These are phyloP conservation scores for Rhodamnia argentea DNA, from an alignment of 345 rosid genomes.

Conservation along the genomic window DNA sequence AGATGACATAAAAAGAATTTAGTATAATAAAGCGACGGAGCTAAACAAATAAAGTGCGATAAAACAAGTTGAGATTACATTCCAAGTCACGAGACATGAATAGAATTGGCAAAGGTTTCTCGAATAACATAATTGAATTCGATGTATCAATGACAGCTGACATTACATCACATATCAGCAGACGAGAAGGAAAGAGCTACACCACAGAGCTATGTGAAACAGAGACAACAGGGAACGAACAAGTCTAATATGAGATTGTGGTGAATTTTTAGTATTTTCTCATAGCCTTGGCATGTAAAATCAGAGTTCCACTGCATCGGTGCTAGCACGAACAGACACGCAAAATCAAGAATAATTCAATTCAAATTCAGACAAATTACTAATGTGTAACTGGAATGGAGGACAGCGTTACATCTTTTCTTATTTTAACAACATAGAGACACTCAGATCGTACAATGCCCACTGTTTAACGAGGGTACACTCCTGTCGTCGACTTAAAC, in stretches of 20 bases:
- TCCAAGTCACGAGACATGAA: neutral
- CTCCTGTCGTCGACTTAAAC: neutral
- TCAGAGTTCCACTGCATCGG: neutral
- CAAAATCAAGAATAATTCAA: neutral
- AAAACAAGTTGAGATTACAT: neutral
- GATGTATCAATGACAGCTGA: neutral
- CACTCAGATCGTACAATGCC: neutral
- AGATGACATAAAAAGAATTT: constrained; percentile 3
- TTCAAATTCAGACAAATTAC: neutral
- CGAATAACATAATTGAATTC: neutral
- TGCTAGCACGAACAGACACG: neutral
- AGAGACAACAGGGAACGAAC: neutral
- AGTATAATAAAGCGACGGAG: neutral
- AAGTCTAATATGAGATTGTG: neutral
- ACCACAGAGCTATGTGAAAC: neutral
- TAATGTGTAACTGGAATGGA: neutral
- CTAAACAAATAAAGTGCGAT: neutral
- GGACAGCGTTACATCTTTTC: neutral
- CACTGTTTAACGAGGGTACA: neutral
- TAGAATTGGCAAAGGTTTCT: neutral
- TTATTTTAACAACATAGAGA: neutral
- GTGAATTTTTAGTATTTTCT: neutral
- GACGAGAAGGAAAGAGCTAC: neutral
- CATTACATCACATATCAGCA: neutral
- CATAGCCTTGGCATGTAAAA: neutral